These are phyloP conservation scores for Echria macrotheca DNA, from an alignment of 495 filamentous ascomycete genomes.

Conservation along the genomic window DNA sequence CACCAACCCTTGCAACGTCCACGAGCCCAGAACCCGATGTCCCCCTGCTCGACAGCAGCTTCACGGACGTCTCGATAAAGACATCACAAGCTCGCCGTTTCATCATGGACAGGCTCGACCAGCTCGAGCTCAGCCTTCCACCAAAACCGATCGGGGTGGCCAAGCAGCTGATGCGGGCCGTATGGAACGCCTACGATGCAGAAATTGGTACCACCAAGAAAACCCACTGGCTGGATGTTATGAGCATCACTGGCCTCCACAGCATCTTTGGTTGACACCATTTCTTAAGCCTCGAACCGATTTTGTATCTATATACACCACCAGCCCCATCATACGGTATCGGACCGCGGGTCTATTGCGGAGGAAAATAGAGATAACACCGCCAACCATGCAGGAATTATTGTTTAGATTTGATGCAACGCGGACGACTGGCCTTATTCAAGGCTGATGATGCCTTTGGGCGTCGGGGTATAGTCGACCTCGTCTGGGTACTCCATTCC, in stretches of 20 bases:
- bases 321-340: background rate
- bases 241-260: constrained; percentile 27
- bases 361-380: no score
- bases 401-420: no score
- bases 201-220: constrained; percentile 24
- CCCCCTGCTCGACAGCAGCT: background rate
- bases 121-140: constrained; percentile 26
- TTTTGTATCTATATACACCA: background rate
- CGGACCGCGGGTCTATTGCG: background rate
- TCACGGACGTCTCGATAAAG: constrained; percentile 19
- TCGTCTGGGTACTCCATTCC: constrained; percentile 22
- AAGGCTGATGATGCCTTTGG: constrained; percentile 18
- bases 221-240: constrained; percentile 34
- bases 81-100: constrained; percentile 22
- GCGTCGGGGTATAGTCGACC: constrained; percentile 18
- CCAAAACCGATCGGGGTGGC: constrained; percentile 31
- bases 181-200: constrained; percentile 30
- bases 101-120: constrained; percentile 24
- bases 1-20: background rate
- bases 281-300: background rate
- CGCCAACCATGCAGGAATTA: no score
- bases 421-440: no score
- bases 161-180: constrained; percentile 26
- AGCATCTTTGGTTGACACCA: constrained; percentile 27
- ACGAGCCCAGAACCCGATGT: background rate